Conservation (phyloP, 345 rosid genomes). For the Boechera divaricarpa region DNA sequence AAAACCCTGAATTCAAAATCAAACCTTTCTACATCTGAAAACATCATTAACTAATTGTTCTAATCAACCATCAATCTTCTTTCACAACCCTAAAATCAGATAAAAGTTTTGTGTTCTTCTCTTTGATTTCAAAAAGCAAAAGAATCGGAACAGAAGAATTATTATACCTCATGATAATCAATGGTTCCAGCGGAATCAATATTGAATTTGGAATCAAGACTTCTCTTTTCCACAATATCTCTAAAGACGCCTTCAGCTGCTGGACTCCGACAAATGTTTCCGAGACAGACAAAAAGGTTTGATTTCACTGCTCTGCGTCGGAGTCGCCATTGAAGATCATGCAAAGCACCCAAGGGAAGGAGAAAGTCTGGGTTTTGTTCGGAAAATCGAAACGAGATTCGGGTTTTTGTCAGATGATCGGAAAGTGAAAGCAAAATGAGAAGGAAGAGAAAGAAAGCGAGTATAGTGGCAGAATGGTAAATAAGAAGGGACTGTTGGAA, state of each 20-base stretch:
- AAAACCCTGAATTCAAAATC: neutral
- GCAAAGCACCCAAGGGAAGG: constrained; percentile 33
- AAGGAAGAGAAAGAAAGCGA: neutral
- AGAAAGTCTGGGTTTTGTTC: constrained; percentile 31
- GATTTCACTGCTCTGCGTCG: constrained; percentile 47
- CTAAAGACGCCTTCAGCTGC: constrained; percentile 96
- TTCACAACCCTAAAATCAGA: neutral
- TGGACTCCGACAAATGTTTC: constrained; percentile 57
- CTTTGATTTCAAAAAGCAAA: neutral
- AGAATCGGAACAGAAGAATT: neutral
- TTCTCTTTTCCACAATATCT: constrained; percentile 74
- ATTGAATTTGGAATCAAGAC: constrained; percentile 67
- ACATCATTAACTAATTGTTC: constrained; percentile 3
- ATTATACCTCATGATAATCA: constrained; percentile 60
- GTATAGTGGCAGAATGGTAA: constrained; percentile 64
- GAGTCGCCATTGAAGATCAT: constrained; percentile 60
- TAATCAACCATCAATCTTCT: constrained; percentile 1
- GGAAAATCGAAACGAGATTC: constrained; percentile 1
- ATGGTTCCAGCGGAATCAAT: constrained; percentile 97
- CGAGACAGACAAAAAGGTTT: constrained; percentile 45
- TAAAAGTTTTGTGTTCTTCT: neutral
- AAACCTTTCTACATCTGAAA: neutral
- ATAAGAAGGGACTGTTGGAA: constrained; percentile 40
- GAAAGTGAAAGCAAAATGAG: constrained; percentile 16
- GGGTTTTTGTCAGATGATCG: constrained; percentile 11